Base-by-base conservation (phyloP, 2,329 filamentous ascomycete species). In the Phialophora tarda region DNA sequence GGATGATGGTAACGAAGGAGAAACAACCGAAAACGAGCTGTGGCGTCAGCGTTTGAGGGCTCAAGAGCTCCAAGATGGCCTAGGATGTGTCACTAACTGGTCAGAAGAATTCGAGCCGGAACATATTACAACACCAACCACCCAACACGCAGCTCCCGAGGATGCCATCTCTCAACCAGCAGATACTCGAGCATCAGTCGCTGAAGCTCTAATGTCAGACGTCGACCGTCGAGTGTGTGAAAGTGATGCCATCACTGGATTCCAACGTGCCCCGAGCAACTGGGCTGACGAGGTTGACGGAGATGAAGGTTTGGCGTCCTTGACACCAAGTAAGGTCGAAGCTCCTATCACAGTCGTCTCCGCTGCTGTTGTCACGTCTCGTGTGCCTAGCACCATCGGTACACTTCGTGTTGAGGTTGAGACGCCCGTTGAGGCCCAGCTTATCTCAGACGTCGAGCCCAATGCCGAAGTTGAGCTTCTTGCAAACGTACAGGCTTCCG, bases 201-300 rank as follows among this genome's bases (percentile, higher is more conserved):
- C 23, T 28, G 48, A 23, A 28, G 48, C 26, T 26, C 1, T 12
- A 24, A 28, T 12, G 5, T 51, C 48, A 23, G 48, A 51, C 10
- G 14, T 23, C 21, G 24, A 51, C 24, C 48, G 48, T 23, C 21
- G 6, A 50, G 24, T 59, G 44, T 21, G 21, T 21, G 57, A 30
- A 8, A 24, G 17, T 17, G 41, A 48, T 24, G 44, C 24, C 4
- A 26, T 44, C 6, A 50, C n/a, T 48, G 44, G 47, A 34, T 44
- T 47, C 7, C 26, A 44, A 30, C 57, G 24, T 50, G 41, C 30
- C 14, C 21, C 30, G 17, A 48, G 44, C n/a, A 32, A 54, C n/a
- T 64, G 62, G 62, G 55, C 55, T 11, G 62, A 64, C 8, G 62
- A 64, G 10, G 48, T 54, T 4, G 62, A 64, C 0, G 50, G 28